Percentiles rank a stretch among this genome's conserved stretches.
Conservation (phyloP, 106 monocot species). For the Dioscorea dumetorum region DNA sequence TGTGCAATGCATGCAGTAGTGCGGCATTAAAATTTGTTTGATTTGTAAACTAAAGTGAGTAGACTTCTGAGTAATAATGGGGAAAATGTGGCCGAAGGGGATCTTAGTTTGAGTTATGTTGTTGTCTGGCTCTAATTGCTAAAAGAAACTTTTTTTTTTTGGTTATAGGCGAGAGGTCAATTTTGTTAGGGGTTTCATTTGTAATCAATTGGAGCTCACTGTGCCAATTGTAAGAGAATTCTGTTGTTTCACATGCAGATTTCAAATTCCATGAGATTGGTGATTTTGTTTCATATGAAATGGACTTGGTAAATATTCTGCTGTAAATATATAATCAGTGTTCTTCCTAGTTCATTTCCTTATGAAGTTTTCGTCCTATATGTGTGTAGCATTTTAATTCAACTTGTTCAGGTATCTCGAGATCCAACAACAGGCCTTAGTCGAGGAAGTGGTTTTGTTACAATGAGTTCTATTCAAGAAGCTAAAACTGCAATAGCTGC, state of each 20-base stretch:
- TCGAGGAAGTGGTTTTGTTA: constrained; percentile 65
- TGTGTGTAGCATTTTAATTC: neutral
- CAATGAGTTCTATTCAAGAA: constrained; percentile 63
- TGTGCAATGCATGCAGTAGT: too few species aligned
- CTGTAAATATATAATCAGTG: neutral
- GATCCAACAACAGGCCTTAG: constrained; percentile 61
- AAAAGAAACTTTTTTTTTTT: too few species aligned
- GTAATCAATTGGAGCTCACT: too few species aligned
- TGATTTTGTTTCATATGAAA: neutral
- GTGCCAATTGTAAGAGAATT: too few species aligned
- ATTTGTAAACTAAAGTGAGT: too few species aligned
- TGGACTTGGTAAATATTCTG: neutral
- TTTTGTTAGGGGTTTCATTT: too few species aligned
- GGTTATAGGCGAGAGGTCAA: too few species aligned
- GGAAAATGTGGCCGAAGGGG: too few species aligned
- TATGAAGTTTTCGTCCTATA: neutral
- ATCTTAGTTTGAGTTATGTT: too few species aligned
- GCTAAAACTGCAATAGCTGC: constrained; percentile 58
- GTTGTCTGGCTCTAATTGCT: too few species aligned
- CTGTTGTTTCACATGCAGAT: neutral
- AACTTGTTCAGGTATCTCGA: constrained; percentile 44
- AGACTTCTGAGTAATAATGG: too few species aligned
- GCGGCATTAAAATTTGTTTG: too few species aligned
- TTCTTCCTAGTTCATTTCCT: neutral
- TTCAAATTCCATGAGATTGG: neutral